Evolutionary conservation across 2,329 filamentous ascomycete genomes (phyloP).

Genomic region (Pestalotiopsis sp.): DNA sequence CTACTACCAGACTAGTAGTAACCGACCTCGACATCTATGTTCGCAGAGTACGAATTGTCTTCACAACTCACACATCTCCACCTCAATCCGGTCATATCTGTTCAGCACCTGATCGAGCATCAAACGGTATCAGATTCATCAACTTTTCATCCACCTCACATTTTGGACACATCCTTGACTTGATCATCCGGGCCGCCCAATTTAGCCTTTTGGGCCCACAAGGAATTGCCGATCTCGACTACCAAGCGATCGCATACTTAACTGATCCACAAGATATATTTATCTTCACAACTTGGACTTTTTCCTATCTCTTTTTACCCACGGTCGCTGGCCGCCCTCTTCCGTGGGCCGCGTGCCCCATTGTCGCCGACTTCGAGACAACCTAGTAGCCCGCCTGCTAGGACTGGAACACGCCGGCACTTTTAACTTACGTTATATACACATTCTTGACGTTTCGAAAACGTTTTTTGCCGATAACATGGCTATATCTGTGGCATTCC

Average conservation of each 20-base stretch:
- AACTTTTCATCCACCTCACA: too few relatives aligned
- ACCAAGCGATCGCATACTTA: background rate
- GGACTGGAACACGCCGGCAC: background rate
- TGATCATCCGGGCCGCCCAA: background rate
- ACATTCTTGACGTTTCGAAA: background rate
- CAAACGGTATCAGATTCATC: background rate
- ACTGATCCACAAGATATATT: background rate
- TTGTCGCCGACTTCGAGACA: background rate
- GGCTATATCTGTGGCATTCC: slow-evolving; percentile 34
- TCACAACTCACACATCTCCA: background rate
- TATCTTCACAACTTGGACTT: background rate
- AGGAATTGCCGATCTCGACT: slow-evolving; percentile 1
- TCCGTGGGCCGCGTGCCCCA: slow-evolving; percentile 1
- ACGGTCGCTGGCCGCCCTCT: background rate
- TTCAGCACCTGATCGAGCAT: background rate
- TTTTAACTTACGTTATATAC: background rate
- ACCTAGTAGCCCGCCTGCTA: background rate
- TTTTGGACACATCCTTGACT: background rate
- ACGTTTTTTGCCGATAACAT: slow-evolving; percentile 24
- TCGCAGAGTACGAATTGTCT: background rate
- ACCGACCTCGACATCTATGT: slow-evolving; percentile 9
- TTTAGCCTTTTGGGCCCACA: slow-evolving; percentile 2
- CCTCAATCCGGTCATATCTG: background rate
- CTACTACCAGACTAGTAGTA: background rate
- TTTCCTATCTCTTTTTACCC: too few relatives aligned